Conservation (phyloP, 192 early-diverging fungal genomes). For the Linnemannia hyalina region DNA sequence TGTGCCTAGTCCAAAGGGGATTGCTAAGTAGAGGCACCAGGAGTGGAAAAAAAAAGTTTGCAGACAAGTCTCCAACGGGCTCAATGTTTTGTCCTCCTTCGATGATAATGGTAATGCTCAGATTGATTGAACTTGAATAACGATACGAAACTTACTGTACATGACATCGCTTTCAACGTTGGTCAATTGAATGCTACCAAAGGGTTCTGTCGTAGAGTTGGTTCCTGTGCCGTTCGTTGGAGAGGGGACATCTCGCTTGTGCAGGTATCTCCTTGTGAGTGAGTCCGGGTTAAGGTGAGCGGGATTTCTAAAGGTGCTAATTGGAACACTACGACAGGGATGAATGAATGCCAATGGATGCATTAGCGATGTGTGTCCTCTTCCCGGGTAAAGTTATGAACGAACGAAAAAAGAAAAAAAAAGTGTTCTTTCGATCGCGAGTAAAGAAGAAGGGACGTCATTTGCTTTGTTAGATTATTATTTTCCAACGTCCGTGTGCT, state of each 20-base stretch:
- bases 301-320: slow-evolving; percentile 2
- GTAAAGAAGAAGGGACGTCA: neutral
- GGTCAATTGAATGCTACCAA: slow-evolving; percentile 9
- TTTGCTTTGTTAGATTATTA: neutral
- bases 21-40: slow-evolving; percentile 7
- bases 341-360: neutral
- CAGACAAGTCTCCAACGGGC: neutral
- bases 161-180: slow-evolving; percentile 27
- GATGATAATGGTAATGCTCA: neutral
- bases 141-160: slow-evolving; percentile 33
- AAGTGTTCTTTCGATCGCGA: neutral
- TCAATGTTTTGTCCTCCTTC: neutral
- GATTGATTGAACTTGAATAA: neutral
- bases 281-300: slow-evolving; percentile 22
- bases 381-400: neutral
- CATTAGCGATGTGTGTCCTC: neutral
- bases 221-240: neutral
- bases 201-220: neutral
- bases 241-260: slow-evolving; percentile 12
- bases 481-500: neutral
- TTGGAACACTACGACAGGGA: slow-evolving; percentile 17
- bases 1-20: slow-evolving; percentile 71
- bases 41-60: neutral
- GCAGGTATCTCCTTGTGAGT: slow-evolving; percentile 24
- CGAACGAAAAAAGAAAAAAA: neutral